Evolutionary conservation across 768 basidiomycete species (phyloP), one percentile per base, ranked within the genome.

Genomic region (Tylopilus sp.): DNA sequence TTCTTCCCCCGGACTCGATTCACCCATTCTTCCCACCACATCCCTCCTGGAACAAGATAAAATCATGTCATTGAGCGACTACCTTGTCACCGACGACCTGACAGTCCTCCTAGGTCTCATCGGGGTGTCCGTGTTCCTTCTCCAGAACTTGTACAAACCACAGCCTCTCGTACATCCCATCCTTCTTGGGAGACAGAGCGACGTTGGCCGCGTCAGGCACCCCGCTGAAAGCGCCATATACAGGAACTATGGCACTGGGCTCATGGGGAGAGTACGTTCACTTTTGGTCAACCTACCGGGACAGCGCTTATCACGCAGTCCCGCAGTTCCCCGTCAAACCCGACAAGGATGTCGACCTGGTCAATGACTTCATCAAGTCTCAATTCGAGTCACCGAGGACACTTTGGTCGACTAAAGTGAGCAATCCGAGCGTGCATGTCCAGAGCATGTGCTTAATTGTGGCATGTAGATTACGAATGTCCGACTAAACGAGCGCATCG

Each of bases 161-260:
- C 87, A 88, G 60, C 85, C 87, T 3, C 81, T 95, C 38, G 92
- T 95, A 0, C 94, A 97, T 63, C 94, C 94, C n/a, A 88, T 98
- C 59, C 78, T 96, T 10, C 80, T 98, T 1, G 93, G 94, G 8
- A 76, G 92, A 45, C 94, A 98, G 77, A 92, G 91, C 61, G 95
- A 97, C 68, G 87, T 87, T 25, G 86, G 85, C 13, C 78, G 86
- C 45, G 90, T 94, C 4, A 76, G 94, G 48, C 85, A 90, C 63
- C 78, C 87, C 13, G 77, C 80, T 9, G 89, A 95, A 72, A 93
- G 90, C 61, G 90, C 92, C 1, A 76, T 94, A 16, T 96, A 95
- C 69, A 82, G 95, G 63, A 92, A 90, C 73, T 97, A 94, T 76
- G 82, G 87, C 14, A 92, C 88, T 24, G 90, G 90, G 14, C 74